Base-by-base conservation (phyloP, 106 monocot genomes). In the Dendrobium officinale region DNA sequence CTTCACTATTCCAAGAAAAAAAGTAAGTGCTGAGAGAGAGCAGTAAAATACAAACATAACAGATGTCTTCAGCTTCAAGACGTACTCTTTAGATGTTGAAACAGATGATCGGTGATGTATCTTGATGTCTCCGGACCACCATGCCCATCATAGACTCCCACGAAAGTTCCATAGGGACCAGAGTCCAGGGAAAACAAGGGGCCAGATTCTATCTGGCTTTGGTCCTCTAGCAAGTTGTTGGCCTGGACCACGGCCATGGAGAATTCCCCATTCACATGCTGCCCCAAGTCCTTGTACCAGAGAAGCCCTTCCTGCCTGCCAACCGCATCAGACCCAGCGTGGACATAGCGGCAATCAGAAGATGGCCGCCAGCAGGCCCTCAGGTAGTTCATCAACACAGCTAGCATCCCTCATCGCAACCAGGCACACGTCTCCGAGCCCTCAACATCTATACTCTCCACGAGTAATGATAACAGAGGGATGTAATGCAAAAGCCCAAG, bases 231-330 rank as follows among this genome's bases (percentile, higher is more conserved):
- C 29, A 83, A 42, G 73, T 83, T 83, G 49, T 83, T 83, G 55
- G 83, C 83, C 68, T 83, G 83, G 19, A 83, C 83, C 42, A 83
- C 83, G 22, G 83, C 83, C 83, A 83, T 83, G 17, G 83, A 83
- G 55, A 83, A 83, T 40, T 83, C 83, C 55, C 83, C 83, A 73
- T 72, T 73, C 54, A 79, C 78, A 59, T 83, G 83, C 45, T 73
- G 72, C 55, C 83, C 83, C 6, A 4, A 73, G 68, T 83, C 83
- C 70, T 83, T 83, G 56, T 73, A 83, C 83, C 83, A 83, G 0
- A 83, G 78, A 20, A 83, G 83, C 78, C 83, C 83, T 56, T 83
- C 83, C 54, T 78, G 78, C 41, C 73, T 67, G 19, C 83, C 83
- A 37, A 31, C 83, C 5, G 78, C 45, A 78, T 83, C 78, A 26